Conservation (phyloP, 2,329 filamentous ascomycete species). For the Hypoxylon sp. region DNA sequence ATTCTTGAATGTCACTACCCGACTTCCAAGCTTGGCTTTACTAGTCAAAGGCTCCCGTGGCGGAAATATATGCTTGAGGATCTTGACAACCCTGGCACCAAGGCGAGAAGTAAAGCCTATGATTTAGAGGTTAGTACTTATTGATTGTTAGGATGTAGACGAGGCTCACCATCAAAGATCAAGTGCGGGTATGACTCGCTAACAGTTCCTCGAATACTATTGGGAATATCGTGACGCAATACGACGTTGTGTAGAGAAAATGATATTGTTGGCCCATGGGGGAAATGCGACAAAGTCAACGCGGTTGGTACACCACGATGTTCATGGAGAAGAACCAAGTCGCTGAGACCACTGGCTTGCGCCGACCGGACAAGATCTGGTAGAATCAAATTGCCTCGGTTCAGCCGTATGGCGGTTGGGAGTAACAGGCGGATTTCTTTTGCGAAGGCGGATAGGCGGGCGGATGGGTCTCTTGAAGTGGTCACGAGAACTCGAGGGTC, state of each 20-base stretch:
- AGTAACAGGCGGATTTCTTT: constrained; percentile 88
- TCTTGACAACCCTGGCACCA: constrained; percentile 86
- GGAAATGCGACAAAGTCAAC: constrained; percentile 81
- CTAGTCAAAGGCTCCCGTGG: constrained; percentile 81
- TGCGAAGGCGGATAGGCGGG: constrained; percentile 86
- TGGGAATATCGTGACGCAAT: constrained; percentile 91
- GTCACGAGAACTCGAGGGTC: constrained; percentile 92
- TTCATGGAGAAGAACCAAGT: constrained; percentile 90
- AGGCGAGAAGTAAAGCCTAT: constrained; percentile 80
- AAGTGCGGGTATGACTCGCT: constrained; percentile 94
- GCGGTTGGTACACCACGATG: constrained; percentile 93
- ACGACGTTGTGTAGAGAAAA: constrained; percentile 95
- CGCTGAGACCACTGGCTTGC: constrained; percentile 82
- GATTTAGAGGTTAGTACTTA: constrained; percentile 17
- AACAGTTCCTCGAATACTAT: constrained; percentile 86
- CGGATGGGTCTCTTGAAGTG: constrained; percentile 88
- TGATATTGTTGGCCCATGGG: constrained; percentile 83
- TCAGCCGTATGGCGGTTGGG: constrained; percentile 88
- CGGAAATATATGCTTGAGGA: constrained; percentile 94
- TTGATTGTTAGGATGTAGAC: background rate
- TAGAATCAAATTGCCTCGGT: constrained; percentile 90
- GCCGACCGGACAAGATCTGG: constrained; percentile 87
- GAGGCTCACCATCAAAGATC: constrained; percentile 79
- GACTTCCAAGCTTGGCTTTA: constrained; percentile 82
- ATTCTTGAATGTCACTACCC: constrained; percentile 94